These are phyloP conservation scores for Gymnopilus dilepis DNA, from an alignment of 768 basidiomycete genomes.

Conservation along the genomic window DNA sequence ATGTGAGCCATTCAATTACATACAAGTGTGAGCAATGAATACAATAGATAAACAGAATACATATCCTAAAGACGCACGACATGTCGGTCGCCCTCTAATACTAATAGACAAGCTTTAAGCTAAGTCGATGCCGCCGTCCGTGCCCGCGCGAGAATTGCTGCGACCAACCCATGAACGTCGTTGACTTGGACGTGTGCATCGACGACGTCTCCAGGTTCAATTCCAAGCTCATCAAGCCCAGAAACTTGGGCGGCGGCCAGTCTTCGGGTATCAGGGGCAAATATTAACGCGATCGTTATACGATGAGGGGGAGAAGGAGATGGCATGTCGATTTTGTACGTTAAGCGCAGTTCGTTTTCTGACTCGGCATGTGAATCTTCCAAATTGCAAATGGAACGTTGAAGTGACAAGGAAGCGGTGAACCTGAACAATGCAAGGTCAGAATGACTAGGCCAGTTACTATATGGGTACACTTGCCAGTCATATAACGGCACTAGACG, in stretches of 20 bases:
- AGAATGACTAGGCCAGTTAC: not conserved
- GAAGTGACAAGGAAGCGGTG: slow-evolving; percentile 67
- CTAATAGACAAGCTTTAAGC: not conserved
- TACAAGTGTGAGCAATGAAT: not conserved
- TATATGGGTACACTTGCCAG: slow-evolving; percentile 50
- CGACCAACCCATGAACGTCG: slow-evolving; percentile 68
- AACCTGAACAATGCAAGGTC: slow-evolving; percentile 53
- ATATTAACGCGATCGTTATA: slow-evolving; percentile 63
- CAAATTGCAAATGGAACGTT: slow-evolving; percentile 66
- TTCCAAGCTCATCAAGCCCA: slow-evolving; percentile 54
- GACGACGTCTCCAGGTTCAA: slow-evolving; percentile 63
- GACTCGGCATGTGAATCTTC: slow-evolving; percentile 62
- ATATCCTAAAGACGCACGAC: not conserved
- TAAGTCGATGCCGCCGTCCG: slow-evolving; percentile 24
- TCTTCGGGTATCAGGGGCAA: slow-evolving; percentile 70
- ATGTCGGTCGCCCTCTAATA: not conserved
- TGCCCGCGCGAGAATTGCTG: slow-evolving; percentile 59
- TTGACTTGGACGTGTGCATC: slow-evolving; percentile 67
- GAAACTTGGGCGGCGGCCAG: slow-evolving; percentile 63
- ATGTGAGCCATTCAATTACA: not conserved
- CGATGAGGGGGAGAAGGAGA: slow-evolving; percentile 34
- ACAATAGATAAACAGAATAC: not conserved
- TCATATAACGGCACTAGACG: slow-evolving; percentile 69
- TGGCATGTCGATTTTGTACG: slow-evolving; percentile 54
- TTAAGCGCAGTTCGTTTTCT: slow-evolving; percentile 79